Evolutionary conservation across 1,284 basidiomycete genomes (phyloP).

Genomic region (Xanthoconium separans): DNA sequence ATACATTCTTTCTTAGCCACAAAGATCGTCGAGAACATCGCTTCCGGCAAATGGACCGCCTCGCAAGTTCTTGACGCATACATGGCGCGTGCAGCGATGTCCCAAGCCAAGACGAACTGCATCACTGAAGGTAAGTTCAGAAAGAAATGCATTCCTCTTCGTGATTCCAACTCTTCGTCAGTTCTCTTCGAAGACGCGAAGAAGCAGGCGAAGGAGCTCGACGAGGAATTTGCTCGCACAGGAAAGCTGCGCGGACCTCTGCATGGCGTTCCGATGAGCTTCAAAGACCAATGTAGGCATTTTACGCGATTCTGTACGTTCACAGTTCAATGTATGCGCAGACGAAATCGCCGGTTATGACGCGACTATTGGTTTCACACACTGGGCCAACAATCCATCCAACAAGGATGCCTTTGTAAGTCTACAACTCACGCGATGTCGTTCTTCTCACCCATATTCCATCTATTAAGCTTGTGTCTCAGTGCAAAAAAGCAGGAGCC

Average conservation of each 20-base stretch:
- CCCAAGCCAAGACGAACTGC: slow-evolving; percentile 71
- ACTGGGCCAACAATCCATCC: slow-evolving; percentile 61
- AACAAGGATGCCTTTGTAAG: slow-evolving; percentile 57
- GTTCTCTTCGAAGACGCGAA: slow-evolving; percentile 72
- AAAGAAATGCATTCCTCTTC: background rate
- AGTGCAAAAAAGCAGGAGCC: slow-evolving; percentile 49
- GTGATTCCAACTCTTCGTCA: slow-evolving; percentile 24
- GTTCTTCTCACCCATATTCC: background rate
- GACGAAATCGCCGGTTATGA: slow-evolving; percentile 67
- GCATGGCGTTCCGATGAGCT: slow-evolving; percentile 79
- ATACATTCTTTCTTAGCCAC: slow-evolving; percentile 40
- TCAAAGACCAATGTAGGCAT: slow-evolving; percentile 67
- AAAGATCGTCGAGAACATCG: slow-evolving; percentile 62
- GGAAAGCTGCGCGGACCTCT: slow-evolving; percentile 66
- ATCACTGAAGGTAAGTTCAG: slow-evolving; percentile 65
- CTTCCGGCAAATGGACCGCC: slow-evolving; percentile 69
- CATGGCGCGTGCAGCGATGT: slow-evolving; percentile 62
- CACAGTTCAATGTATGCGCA: slow-evolving; percentile 24
- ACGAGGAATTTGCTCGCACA: slow-evolving; percentile 62
- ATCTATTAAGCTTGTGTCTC: slow-evolving; percentile 39
- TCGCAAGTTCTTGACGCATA: slow-evolving; percentile 71
- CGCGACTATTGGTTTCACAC: slow-evolving; percentile 71
- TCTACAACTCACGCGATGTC: slow-evolving; percentile 7
- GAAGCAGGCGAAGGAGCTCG: slow-evolving; percentile 60
- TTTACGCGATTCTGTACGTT: background rate